Conservation (phyloP, 2,329 filamentous ascomycete species). For the Ceratocystis lukuohia region DNA sequence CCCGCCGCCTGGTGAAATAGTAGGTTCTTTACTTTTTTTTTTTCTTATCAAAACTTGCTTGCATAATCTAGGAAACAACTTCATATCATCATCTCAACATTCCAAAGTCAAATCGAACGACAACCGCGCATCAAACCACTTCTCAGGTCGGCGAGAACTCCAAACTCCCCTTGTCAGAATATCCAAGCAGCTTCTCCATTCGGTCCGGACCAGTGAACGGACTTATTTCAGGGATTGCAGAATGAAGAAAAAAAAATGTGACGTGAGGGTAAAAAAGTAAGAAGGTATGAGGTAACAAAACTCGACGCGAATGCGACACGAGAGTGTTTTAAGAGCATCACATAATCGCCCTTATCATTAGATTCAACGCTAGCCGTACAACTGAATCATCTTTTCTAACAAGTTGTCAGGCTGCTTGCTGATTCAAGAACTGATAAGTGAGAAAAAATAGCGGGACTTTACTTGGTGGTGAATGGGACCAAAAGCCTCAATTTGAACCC, state of each 20-base stretch:
- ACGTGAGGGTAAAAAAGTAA: neutral
- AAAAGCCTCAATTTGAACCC: neutral
- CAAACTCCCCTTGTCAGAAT: neutral
- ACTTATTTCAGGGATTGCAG: neutral
- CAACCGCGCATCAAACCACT: neutral
- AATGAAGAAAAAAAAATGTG: neutral
- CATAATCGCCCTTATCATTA: neutral
- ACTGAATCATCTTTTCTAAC: no score
- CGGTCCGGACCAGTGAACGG: conserved; percentile 5
- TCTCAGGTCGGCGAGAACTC: neutral
- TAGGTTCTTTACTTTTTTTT: neutral
- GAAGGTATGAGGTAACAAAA: neutral
- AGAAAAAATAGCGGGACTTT: neutral
- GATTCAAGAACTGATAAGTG: neutral
- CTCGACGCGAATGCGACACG: neutral
- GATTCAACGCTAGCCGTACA: no score
- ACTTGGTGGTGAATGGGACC: neutral
- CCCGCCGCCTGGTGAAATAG: neutral
- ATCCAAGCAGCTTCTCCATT: neutral
- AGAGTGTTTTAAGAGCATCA: neutral
- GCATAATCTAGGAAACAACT: neutral
- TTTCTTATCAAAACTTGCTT: neutral
- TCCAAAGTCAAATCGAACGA: neutral
- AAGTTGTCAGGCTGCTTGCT: neutral
- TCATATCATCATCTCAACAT: neutral